These are phyloP conservation scores for Colletotrichum ledebouriae DNA, from an alignment of 2,329 filamentous ascomycete genomes.

Conservation along the genomic window DNA sequence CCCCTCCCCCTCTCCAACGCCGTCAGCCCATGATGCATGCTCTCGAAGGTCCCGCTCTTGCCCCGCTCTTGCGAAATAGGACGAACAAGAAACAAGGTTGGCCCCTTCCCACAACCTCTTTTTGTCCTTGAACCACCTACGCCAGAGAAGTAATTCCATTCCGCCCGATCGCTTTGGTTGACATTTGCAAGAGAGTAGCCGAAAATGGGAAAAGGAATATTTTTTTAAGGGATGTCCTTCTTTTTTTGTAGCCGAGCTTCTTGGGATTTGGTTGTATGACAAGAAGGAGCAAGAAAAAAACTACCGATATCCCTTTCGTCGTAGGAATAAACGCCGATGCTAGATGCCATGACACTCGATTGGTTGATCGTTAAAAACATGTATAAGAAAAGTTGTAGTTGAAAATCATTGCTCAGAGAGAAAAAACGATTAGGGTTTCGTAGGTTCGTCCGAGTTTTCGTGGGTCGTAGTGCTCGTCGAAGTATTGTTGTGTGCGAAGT, in stretches of 20 bases:
- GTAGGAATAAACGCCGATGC: conserved; percentile 41
- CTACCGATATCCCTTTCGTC: conserved; percentile 18
- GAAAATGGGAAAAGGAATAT: not conserved
- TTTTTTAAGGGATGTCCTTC: not conserved
- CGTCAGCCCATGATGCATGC: conserved; percentile 14
- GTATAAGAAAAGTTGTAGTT: conserved; percentile 27
- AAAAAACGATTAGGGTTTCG: conserved; percentile 34
- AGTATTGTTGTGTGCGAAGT: conserved; percentile 1
- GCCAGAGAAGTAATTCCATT: conserved; percentile 3
- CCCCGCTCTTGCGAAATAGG: conserved; percentile 31
- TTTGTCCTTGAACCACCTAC: conserved; percentile 3
- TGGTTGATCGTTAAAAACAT: conserved; percentile 34
- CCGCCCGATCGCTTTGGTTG: conserved; percentile 15
- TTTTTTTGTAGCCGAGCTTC: conserved; percentile 9
- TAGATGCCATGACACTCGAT: conserved; percentile 42
- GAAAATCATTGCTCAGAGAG: conserved; percentile 35
- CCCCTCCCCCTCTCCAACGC: conserved; percentile 2
- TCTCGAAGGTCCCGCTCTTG: conserved; percentile 3
- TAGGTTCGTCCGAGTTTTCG: conserved; percentile 29
- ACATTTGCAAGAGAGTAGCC: conserved; percentile 19
- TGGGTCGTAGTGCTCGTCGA: conserved; percentile 19
- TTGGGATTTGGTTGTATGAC: not conserved
- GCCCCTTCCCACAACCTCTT: not conserved
- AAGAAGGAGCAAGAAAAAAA: conserved; percentile 7
- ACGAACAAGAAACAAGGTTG: conserved; percentile 25